phyloP scores from a whole-genome alignment of 148 eudicot species.

The Arctostaphylos glauca region DNA sequence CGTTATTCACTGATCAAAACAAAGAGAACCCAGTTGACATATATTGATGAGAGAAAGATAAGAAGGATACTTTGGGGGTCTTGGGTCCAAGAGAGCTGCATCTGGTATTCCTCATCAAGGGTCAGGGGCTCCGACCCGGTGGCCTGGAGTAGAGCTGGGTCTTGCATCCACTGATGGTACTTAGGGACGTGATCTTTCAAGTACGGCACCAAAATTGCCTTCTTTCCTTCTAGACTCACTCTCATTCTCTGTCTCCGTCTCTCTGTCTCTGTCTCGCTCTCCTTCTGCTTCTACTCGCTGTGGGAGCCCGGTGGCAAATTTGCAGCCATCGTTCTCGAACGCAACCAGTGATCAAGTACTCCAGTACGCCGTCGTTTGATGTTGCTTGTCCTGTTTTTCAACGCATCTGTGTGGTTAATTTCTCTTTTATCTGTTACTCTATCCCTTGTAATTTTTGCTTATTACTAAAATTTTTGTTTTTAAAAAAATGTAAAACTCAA shows the following conservation, averaged over 20 bases:
- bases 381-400: neutral
- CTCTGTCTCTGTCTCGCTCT: neutral
- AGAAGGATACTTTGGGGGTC: constrained; percentile 57
- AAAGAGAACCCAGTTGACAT: neutral
- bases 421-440: too few species aligned
- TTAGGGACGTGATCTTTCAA: constrained; percentile 78
- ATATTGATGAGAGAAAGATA: neutral
- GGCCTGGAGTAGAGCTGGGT: constrained; percentile 67
- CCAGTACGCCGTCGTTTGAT: constrained; percentile 11
- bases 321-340: neutral
- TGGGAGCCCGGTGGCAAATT: neutral
- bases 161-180: constrained; percentile 88
- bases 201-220: constrained; percentile 77
- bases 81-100: constrained; percentile 94
- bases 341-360: neutral
- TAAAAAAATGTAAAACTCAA: too few species aligned
- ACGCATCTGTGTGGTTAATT: too few species aligned
- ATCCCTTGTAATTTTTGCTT: too few species aligned
- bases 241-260: constrained; percentile 28
- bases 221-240: constrained; percentile 62
- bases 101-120: constrained; percentile 69
- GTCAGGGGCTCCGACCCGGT: constrained; percentile 93
- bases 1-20: neutral
- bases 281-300: neutral
- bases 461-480: too few species aligned